A percentile compares a stretch with the other conserved stretches of the same genome.
These are phyloP conservation scores for Hirsutella rhossiliensis DNA, from an alignment of 2,329 filamentous ascomycete species.

Conservation along the genomic window DNA sequence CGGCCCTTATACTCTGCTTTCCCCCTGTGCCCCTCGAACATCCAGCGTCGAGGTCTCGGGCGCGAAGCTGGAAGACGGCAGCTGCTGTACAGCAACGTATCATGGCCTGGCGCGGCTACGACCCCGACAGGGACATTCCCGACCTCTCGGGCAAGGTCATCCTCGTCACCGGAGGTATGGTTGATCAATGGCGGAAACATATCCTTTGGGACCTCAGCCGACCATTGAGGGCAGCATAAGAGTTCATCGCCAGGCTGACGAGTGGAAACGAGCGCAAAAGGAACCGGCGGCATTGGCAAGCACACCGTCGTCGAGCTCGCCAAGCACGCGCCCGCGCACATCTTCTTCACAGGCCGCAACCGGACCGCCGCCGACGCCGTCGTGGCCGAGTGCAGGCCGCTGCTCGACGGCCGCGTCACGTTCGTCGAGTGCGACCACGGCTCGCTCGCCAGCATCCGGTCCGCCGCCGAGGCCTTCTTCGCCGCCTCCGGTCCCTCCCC, in stretches of 20 bases:
- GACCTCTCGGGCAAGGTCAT: slow-evolving; percentile 35
- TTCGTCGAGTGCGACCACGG: slow-evolving; percentile 34
- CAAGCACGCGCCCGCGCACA: slow-evolving; percentile 33
- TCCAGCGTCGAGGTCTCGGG: no score
- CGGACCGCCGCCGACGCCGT: slow-evolving; percentile 30
- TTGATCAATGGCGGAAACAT: neutral
- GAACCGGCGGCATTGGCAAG: slow-evolving; percentile 20
- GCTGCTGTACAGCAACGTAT: no score
- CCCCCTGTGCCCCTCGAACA: no score
- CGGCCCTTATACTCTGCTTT: no score
- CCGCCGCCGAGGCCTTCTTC: slow-evolving; percentile 27
- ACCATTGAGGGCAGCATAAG: no score
- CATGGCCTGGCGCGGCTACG: slow-evolving; percentile 3
- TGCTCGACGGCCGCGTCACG: slow-evolving; percentile 5
- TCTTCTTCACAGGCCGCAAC: slow-evolving; percentile 42
- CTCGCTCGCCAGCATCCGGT: slow-evolving; percentile 33
- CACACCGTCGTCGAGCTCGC: slow-evolving; percentile 14
- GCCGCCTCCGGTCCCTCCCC: slow-evolving; percentile 11
- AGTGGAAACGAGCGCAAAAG: slow-evolving; percentile 8
- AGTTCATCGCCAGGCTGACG: neutral
- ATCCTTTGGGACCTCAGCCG: no score
- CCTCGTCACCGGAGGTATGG: slow-evolving; percentile 35
- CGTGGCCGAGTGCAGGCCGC: slow-evolving; percentile 17
- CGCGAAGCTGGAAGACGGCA: no score
- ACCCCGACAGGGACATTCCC: slow-evolving; percentile 29